A percentile compares a stretch with the other conserved stretches of the same genome.
Evolutionary conservation across 2,329 filamentous ascomycete genomes (phyloP).

Genomic region (Phaeosphaeriaceae sp.): DNA sequence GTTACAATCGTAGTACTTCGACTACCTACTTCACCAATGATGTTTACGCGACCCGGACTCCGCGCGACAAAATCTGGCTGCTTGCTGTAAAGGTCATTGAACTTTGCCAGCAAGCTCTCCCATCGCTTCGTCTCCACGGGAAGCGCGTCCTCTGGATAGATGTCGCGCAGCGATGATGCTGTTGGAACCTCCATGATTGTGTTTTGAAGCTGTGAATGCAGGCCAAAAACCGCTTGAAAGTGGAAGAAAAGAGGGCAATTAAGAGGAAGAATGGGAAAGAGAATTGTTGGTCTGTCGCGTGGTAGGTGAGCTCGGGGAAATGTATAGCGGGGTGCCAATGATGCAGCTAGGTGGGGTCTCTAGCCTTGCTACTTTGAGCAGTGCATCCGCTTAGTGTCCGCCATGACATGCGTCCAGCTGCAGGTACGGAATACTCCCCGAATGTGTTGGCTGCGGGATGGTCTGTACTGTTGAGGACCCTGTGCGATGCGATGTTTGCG

Average conservation of each 20-base stretch:
- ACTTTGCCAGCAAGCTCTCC: conserved; percentile 74
- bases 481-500: background rate
- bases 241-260: conserved; percentile 7
- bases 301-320: conserved; percentile 26
- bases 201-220: background rate
- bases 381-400: conserved; percentile 21
- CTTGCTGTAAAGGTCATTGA: conserved; percentile 73
- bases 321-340: conserved; percentile 25
- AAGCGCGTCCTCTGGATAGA: conserved; percentile 80
- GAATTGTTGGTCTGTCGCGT: conserved; percentile 11
- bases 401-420: conserved; percentile 22
- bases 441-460: background rate
- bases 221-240: background rate
- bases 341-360: conserved; percentile 30
- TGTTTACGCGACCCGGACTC: conserved; percentile 94
- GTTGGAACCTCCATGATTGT: conserved; percentile 68
- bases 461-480: background rate
- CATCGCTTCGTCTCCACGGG: conserved; percentile 75
- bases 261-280: conserved; percentile 2
- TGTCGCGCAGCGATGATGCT: conserved; percentile 75
- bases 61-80: conserved; percentile 82
- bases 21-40: conserved; percentile 78
- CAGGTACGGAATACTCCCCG: conserved; percentile 15
- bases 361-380: conserved; percentile 27
- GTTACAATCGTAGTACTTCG: background rate